Percentiles rank a stretch among this genome's conserved stretches.
phyloP scores from a whole-genome alignment of 805 yeast species.

The Metschnikowia vanudenii region DNA sequence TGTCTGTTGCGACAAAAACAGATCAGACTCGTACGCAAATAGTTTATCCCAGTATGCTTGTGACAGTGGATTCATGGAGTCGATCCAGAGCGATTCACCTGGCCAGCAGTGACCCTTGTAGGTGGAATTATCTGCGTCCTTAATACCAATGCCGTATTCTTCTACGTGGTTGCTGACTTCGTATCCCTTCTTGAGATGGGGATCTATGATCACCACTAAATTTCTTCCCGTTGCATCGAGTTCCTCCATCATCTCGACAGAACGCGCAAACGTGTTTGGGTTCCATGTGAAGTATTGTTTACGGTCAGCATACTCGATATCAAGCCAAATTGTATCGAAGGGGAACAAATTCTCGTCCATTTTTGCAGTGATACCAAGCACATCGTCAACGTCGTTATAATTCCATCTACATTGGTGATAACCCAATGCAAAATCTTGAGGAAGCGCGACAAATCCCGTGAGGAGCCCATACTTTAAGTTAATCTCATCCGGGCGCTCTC shows the following conservation, averaged over 20 bases:
- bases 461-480: constrained; percentile 60
- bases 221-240: constrained; percentile 75
- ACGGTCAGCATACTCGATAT: constrained; percentile 84
- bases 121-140: constrained; percentile 44
- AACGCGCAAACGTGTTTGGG: constrained; percentile 67
- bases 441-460: constrained; percentile 73
- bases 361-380: constrained; percentile 61
- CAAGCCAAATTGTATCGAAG: constrained; percentile 91
- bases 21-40: constrained; percentile 39
- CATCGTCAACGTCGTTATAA: constrained; percentile 85
- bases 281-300: constrained; percentile 95
- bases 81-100: constrained; percentile 93
- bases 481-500: constrained; percentile 53
- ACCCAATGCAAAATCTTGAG: constrained; percentile 77
- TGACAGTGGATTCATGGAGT: constrained; percentile 67
- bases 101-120: constrained; percentile 97
- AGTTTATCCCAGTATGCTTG: constrained; percentile 58
- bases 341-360: constrained; percentile 80
- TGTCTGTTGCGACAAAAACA: constrained; percentile 45
- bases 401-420: constrained; percentile 99
- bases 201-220: constrained; percentile 83
- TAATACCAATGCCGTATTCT: constrained; percentile 45
- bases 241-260: constrained; percentile 60
- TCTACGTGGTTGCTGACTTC: constrained; percentile 55
- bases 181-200: constrained; percentile 79